Base-by-base conservation (phyloP, 1,139 yeast species). In the Saccharomyces hybrid region DNA sequence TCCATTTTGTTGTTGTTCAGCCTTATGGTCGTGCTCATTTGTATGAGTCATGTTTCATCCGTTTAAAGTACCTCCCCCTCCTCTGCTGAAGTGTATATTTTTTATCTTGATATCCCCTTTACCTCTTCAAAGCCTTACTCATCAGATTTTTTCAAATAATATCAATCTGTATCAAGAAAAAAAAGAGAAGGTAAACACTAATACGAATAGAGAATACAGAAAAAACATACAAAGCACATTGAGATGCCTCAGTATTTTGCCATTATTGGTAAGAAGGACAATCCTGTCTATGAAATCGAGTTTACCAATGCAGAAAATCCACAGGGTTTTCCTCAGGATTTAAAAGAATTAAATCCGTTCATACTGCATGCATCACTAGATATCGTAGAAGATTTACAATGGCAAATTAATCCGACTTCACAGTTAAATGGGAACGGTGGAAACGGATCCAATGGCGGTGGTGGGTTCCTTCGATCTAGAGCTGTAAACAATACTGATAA, bases 331-430 rank as follows among this genome's bases (percentile, higher is more conserved):
- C 78, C 91, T 0, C 75, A 80, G 26, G 87, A 84, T 55, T 81
- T 88, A 69, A 80, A 80, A 63, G 97, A 91, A 67, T 73, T 91
- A 51, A 82, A 86, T 63, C 97, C 97, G 23, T 91, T 90, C 66
- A 84, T 95, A 38, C 79, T 93, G 44, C 96, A 93, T 68, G 81
- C 97, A 0, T 82, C 98, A 2, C 73, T 95, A 46, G 99, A 93
- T 68, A 76, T 93, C 23, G 84, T 95, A 1, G 97, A 93, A 62
- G 97, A 90, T 62, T 74, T 82, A 2, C 97, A 90, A 65, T 91
- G 96, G 95, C 79, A 82, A 50, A 75, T 82, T 13, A 81, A 78
- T 59, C 77, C 79, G 47, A 76, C 60, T 26, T 41, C 60, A 11
- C 60, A 57, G 16, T 49, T 53, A n/a, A 5, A 7, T 34, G 57